Percentiles rank a stretch among this genome's conserved stretches.
phyloP scores from a whole-genome alignment of 129 eudicot genomes.

The Silybum marianum region DNA sequence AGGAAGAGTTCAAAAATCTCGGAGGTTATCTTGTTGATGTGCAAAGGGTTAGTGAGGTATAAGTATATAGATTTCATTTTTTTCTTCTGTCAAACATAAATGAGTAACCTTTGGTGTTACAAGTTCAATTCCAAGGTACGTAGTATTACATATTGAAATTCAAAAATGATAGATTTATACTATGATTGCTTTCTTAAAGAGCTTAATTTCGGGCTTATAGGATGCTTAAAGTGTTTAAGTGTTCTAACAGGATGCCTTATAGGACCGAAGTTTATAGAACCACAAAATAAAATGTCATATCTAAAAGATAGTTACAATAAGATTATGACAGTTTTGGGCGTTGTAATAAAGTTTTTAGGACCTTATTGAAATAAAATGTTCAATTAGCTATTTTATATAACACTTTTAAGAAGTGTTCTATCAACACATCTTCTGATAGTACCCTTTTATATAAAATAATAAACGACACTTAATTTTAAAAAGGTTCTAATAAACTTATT shows the following conservation, averaged over 20 bases:
- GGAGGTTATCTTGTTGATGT: slow-evolving; percentile 56
- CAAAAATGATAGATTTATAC: neutral
- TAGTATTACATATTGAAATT: neutral
- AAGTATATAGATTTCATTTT: neutral
- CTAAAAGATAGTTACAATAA: too few species aligned
- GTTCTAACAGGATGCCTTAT: neutral
- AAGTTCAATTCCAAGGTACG: neutral
- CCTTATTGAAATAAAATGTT: too few species aligned
- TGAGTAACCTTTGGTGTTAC: neutral
- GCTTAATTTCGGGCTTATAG: neutral
- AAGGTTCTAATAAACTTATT: too few species aligned
- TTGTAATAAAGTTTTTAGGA: too few species aligned
- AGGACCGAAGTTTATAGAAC: too few species aligned
- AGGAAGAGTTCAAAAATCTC: slow-evolving; percentile 41
- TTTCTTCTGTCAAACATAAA: neutral
- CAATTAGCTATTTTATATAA: too few species aligned
- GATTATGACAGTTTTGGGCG: too few species aligned
- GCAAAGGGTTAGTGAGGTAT: slow-evolving; percentile 31
- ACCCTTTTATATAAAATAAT: too few species aligned
- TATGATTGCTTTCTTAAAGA: neutral
- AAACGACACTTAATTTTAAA: too few species aligned
- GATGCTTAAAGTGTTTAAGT: neutral
- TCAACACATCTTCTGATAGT: too few species aligned
- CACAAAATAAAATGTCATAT: neutral
- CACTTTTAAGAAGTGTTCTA: too few species aligned